Conservation (phyloP, 2,329 filamentous ascomycete genomes). For the Ceratocystis huliohia region DNA sequence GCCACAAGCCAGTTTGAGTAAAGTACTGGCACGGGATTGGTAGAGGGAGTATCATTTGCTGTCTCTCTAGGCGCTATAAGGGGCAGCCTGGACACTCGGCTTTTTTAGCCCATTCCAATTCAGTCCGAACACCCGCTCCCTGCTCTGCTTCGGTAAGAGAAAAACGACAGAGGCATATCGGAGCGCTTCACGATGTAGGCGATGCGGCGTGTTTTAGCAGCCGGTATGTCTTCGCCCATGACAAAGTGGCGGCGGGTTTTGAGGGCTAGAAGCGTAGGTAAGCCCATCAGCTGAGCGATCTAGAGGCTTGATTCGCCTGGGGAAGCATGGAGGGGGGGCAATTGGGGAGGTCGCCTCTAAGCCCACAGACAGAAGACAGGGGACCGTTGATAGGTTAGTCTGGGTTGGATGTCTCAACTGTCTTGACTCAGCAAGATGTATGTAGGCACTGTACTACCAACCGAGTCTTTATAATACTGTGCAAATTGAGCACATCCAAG, state of each 20-base stretch:
- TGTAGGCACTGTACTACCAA: not conserved
- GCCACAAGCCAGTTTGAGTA: conserved; percentile 2
- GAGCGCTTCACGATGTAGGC: not conserved
- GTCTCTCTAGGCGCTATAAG: not conserved
- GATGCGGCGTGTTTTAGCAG: conserved; percentile 5
- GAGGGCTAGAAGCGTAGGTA: not conserved
- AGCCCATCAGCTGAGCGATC: not conserved
- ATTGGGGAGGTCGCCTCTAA: not conserved
- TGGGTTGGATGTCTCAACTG: not conserved
- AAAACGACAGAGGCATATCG: not conserved
- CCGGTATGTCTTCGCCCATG: conserved; percentile 4
- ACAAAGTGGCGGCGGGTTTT: not conserved
- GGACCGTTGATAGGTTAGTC: not conserved
- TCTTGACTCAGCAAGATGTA: not conserved
- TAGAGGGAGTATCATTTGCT: not conserved
- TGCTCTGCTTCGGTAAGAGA: not conserved
- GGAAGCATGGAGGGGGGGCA: too few species aligned
- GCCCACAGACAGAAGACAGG: not conserved
- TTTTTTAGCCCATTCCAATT: not conserved
- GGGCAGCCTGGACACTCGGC: not conserved
- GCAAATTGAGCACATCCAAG: not conserved
- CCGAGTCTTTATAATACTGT: not conserved
- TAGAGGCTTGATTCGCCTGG: not conserved
- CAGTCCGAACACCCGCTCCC: not conserved
- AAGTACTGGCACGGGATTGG: not conserved